Base-by-base conservation (phyloP, 2,329 filamentous ascomycete species). In the Aspergillus tubingensis region DNA sequence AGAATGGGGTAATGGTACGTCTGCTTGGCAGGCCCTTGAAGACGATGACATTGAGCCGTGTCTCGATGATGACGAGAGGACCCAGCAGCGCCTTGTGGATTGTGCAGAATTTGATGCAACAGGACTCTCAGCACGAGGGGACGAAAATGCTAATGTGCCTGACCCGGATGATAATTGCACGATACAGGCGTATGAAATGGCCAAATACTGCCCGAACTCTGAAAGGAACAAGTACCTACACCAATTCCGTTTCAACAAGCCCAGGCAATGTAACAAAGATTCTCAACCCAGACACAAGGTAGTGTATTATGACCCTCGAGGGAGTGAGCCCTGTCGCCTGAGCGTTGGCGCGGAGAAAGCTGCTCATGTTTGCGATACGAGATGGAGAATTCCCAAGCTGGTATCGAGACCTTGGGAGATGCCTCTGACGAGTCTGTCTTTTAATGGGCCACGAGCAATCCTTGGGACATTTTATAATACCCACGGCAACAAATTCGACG, bases 1-100 rank as follows among this genome's bases (percentile, higher is more conserved):
- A 0, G 62, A 69, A 57, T 78, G 76, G 76, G 67, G 61, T 21
- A 69, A 70, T 43, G 67, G 67, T 43, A 63, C 73, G 59, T 67
- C 63, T 3, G 8, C 49, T 61, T 44, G 67, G 39, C 27, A 49
- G 23, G n/a, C 7, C 8, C 25, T 38, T 25, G 39, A 54, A 17
- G 32, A 19, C n/a, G 3, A 49, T 32, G 53, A 52, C n/a, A 32
- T 54, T 10, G 21, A 44, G 41, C 36, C 17, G 17, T 36, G 25
- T 17, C n/a, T 48, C 11, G 41, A 11, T 48, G 25, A 43, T n/a
- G 25, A 39, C 15, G 1, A 10, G 4, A 21, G 23, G 7, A 10
- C 39, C 30, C 19, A 47, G n/a, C 19, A 39, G 8, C 10, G 8
- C n/a, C 8, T 10, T 32, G 47, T 30, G n/a, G 47, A 8, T 2